Evolutionary conservation across 1,284 basidiomycete genomes (phyloP).

Genomic region (Ganoderma leucocontextum): DNA sequence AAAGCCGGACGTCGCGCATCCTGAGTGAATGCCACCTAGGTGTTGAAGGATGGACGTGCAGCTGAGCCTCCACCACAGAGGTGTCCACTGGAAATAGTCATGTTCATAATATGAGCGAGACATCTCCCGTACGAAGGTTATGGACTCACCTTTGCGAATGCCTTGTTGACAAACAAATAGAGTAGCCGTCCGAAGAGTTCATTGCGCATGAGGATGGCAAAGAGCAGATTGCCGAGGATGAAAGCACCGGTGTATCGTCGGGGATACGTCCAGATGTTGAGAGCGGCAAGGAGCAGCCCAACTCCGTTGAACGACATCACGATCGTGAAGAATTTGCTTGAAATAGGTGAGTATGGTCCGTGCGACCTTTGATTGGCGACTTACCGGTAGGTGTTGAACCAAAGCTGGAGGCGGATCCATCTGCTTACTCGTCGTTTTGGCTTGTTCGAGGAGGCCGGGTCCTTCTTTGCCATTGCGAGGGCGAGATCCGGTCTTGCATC

Average conservation of each 20-base stretch:
- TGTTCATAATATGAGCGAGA: background rate
- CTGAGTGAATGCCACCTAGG: constrained; percentile 76
- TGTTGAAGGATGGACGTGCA: constrained; percentile 73
- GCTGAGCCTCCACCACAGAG: constrained; percentile 64
- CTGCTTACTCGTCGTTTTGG: constrained; percentile 43
- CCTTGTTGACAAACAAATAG: constrained; percentile 63
- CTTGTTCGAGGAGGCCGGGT: constrained; percentile 31
- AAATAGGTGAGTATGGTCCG: constrained; percentile 9
- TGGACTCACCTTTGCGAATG: constrained; percentile 65
- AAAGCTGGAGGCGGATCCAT: constrained; percentile 62
- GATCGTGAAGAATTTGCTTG: constrained; percentile 68
- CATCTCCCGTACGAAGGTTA: background rate
- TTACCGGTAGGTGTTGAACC: constrained; percentile 74
- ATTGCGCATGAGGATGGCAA: constrained; percentile 53
- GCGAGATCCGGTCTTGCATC: constrained; percentile 28
- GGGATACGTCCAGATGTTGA: constrained; percentile 65
- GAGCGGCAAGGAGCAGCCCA: constrained; percentile 58
- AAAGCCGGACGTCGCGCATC: constrained; percentile 69
- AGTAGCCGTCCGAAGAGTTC: constrained; percentile 68
- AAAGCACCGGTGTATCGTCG: constrained; percentile 65
- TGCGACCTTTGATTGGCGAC: constrained; percentile 1
- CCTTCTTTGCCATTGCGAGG: constrained; percentile 34
- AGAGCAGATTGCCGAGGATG: constrained; percentile 59
- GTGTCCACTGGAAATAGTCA: constrained; percentile 60
- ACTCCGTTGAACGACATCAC: constrained; percentile 59